Evolutionary conservation across 2,329 filamentous ascomycete species (phyloP).

Genomic region (Beauveria bassiana): DNA sequence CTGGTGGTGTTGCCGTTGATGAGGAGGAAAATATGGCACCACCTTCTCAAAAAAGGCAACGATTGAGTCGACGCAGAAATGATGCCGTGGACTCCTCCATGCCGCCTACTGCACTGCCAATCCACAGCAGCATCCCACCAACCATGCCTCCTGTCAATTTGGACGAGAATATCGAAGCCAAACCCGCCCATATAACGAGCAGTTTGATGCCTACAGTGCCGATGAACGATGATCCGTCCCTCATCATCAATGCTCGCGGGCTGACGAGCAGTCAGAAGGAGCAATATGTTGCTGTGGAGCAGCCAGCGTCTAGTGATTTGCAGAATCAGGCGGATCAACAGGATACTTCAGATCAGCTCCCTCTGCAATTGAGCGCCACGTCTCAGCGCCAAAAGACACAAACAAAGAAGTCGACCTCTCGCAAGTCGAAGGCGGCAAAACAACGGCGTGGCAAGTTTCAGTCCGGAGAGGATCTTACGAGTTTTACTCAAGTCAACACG

Average conservation of each 20-base stretch:
- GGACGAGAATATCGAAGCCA: not conserved
- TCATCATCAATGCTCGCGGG: constrained; percentile 26
- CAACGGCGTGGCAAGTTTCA: not conserved
- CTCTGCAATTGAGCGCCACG: not conserved
- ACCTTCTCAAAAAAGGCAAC: not conserved
- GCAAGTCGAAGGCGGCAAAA: not conserved
- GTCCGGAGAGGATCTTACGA: not conserved
- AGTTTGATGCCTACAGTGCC: constrained; percentile 14
- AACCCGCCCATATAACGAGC: not conserved
- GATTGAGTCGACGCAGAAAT: not conserved
- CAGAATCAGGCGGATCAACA: not conserved
- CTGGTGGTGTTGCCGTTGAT: not conserved
- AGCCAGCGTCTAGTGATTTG: constrained; percentile 14
- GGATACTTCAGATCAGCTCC: not conserved
- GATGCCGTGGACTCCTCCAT: not conserved
- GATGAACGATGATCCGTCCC: constrained; percentile 20
- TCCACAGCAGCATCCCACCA: constrained; percentile 20
- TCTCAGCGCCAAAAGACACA: not conserved
- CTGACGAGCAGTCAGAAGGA: constrained; percentile 30
- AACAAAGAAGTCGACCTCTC: not conserved
- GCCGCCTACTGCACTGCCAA: not conserved
- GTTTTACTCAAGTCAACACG: not conserved
- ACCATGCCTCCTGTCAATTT: constrained; percentile 13
- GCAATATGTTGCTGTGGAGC: constrained; percentile 25
- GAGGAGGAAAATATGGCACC: not conserved